Evolutionary conservation across 495 filamentous ascomycete genomes (phyloP), one percentile per base, ranked within the genome.

Genomic region (Penicillium pancosmium): DNA sequence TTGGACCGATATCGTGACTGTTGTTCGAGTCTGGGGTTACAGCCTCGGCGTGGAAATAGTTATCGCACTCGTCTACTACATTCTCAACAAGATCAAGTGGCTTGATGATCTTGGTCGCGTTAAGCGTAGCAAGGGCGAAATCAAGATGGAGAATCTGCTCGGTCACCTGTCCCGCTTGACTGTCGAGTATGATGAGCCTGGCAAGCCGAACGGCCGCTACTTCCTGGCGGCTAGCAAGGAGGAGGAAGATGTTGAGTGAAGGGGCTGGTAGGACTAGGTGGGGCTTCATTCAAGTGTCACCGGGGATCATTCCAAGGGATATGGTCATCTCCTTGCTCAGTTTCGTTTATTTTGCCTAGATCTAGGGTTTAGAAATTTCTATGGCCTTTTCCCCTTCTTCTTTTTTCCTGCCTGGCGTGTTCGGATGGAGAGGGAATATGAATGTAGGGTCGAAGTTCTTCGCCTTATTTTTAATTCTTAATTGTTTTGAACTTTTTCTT

Each of bases 1-100:
- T 48, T 84, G 83, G 76, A 88, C 85, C 16, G 84, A 86, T 66
- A 84, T 92, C 60, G 88, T 92, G 53, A 91, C 89, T 33, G 87
- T 89, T 2, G 86, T 91, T 18, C 82, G 89, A n/a, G 78, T 92
- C 58, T 92, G 89, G 89, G 79, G 78, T 13, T 91, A 85, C 74
- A 88, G 86, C 3, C 85, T 91, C 51, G 87, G 83, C 57, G 87
- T 91, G 57, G 87, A 85, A 60, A 86, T 91, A 60, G 82, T 91
- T 61, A 87, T 90, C 62, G 88, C 89, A 36, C 83, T 92, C 61
- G 83, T 89, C 54, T 91, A 92, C 75, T 88, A 82, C 73, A 74
- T 85, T 56, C 77, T 92, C 64, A 90, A 89, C 72, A 75, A 80
- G 59, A 82, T 89, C 62, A 67, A 78, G 47, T 86, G 83, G 80